These are phyloP conservation scores for Hymenoscyphus albidus DNA, from an alignment of 2,329 filamentous ascomycete species.

Conservation along the genomic window DNA sequence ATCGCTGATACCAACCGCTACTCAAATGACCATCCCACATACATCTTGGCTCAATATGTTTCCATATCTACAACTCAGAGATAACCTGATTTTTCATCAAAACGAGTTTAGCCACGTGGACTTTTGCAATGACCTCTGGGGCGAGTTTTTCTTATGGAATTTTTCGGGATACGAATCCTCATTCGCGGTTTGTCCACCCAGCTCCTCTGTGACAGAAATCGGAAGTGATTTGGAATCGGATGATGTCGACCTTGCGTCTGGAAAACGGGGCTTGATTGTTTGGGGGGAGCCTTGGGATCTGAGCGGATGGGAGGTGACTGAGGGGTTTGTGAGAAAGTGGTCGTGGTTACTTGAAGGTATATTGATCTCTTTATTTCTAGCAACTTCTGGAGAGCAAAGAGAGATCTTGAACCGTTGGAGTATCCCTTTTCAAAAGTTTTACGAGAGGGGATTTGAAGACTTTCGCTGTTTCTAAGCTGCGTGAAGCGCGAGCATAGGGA, in stretches of 20 bases:
- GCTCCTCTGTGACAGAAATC: background rate
- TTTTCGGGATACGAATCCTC: background rate
- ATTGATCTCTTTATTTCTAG: background rate
- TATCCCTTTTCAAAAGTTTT: background rate
- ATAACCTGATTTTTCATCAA: constrained; percentile 23
- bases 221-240: background rate
- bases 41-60: constrained; percentile 26
- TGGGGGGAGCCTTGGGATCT: constrained; percentile 2
- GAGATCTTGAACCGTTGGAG: background rate
- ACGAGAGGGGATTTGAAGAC: background rate
- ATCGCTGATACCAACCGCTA: constrained; percentile 18
- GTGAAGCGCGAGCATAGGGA: background rate
- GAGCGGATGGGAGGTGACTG: constrained; percentile 7
- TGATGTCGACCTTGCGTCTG: background rate
- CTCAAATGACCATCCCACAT: constrained; percentile 21
- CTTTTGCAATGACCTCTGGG: constrained; percentile 23
- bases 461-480: background rate
- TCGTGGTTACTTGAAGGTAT: constrained; percentile 8
- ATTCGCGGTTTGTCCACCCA: background rate
- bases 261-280: background rate
- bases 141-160: constrained; percentile 12
- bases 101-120: constrained; percentile 22
- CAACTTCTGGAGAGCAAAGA: constrained; percentile 9
- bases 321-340: constrained; percentile 8
- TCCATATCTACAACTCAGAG: constrained; percentile 22